These are phyloP conservation scores for Pyrenopolyporus hunteri DNA, from an alignment of 495 filamentous ascomycete genomes.

Conservation along the genomic window DNA sequence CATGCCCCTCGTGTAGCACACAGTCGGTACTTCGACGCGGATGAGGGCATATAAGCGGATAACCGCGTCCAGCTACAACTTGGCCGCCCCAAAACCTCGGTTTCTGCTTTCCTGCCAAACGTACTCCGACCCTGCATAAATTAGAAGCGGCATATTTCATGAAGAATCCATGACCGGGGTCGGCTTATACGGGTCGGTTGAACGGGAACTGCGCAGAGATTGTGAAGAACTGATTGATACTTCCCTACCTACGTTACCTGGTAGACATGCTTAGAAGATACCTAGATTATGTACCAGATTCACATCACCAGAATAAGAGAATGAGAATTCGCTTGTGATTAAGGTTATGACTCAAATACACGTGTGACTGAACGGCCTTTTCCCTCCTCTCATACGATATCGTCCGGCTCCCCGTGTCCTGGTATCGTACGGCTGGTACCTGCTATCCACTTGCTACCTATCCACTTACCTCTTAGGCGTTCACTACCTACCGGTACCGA, in stretches of 20 bases:
- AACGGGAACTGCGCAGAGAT: no score
- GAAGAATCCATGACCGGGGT: no score
- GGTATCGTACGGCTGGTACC: conserved; percentile 17
- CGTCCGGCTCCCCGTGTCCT: conserved; percentile 10
- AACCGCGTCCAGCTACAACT: not conserved
- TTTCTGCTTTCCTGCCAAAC: not conserved
- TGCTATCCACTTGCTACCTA: not conserved
- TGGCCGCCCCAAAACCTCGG: conserved; percentile 5
- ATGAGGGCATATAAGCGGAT: not conserved
- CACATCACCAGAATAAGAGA: no score
- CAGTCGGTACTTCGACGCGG: conserved; percentile 9
- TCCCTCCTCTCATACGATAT: not conserved
- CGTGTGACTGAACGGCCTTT: not conserved
- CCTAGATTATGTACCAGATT: no score
- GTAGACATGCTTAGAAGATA: no score
- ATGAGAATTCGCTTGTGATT: no score
- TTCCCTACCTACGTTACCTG: no score
- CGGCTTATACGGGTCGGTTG: not conserved
- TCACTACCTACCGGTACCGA: not conserved
- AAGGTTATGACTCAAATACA: no score
- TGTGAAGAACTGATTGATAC: no score
- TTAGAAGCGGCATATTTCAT: no score
- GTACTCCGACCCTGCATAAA: not conserved
- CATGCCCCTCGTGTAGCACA: conserved; percentile 11
- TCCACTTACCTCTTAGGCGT: not conserved